phyloP scores from a whole-genome alignment of 208 protist genomes.

The Zelonia costaricensis region DNA sequence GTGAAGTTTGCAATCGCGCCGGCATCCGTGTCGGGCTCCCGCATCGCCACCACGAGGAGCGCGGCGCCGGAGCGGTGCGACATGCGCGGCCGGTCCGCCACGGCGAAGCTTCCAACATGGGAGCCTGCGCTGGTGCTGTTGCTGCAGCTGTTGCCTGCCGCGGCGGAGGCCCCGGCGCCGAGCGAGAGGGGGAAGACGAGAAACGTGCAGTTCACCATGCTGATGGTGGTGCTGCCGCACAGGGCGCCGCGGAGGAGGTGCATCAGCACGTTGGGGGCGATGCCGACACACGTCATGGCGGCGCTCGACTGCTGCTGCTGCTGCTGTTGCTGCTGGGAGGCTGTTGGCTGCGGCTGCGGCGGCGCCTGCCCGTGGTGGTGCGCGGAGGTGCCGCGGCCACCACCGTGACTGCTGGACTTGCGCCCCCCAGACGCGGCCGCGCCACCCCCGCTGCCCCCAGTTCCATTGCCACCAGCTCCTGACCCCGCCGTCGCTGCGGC shows the following conservation, averaged over 20 bases:
- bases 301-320: slow-evolving; percentile 8
- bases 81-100: slow-evolving; percentile 8
- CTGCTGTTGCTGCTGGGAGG: slow-evolving; percentile 8
- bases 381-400: no score
- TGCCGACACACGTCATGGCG: slow-evolving; percentile 60
- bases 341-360: not conserved
- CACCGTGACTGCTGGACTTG: slow-evolving; percentile 13
- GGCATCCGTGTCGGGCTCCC: slow-evolving; percentile 58
- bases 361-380: not conserved
- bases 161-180: not conserved
- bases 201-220: slow-evolving; percentile 72
- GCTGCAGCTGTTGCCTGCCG: not conserved
- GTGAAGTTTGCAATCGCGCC: slow-evolving; percentile 67
- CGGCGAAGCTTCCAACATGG: slow-evolving; percentile 3
- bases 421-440: not conserved
- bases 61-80: slow-evolving; percentile 18
- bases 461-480: not conserved
- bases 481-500: not conserved
- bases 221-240: slow-evolving; percentile 64
- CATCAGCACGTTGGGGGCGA: slow-evolving; percentile 53
- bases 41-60: slow-evolving; percentile 78
- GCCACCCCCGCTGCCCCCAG: not conserved
- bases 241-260: slow-evolving; percentile 66
- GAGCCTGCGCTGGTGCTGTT: not conserved
- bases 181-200: slow-evolving; percentile 59